These are phyloP conservation scores for Fallopia convolvulus DNA, from an alignment of 148 eudicot genomes.

Conservation along the genomic window DNA sequence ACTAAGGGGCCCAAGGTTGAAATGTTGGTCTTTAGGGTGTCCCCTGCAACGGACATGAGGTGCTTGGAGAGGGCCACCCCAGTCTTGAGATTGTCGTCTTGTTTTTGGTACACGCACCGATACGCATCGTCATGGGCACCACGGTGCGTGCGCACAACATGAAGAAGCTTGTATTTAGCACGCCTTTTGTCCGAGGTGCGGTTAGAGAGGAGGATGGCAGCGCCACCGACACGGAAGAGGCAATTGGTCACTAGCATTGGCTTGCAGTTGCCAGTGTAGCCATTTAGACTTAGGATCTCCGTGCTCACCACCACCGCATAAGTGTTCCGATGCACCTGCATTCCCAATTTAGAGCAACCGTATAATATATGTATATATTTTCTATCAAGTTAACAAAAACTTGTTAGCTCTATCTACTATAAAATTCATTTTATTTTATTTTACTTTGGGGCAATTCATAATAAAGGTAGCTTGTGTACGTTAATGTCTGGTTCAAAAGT, in stretches of 20 bases:
- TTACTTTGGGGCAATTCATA: too few relatives aligned
- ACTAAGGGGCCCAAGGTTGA: conserved; percentile 11
- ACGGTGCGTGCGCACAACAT: conserved; percentile 1
- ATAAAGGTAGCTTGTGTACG: too few relatives aligned
- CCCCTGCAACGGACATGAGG: conserved; percentile 9
- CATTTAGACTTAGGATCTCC: conserved; percentile 2
- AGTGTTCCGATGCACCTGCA: conserved; percentile 7
- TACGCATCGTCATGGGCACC: conserved; percentile 9
- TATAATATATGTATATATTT: too few relatives aligned
- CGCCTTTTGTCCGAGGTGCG: neutral
- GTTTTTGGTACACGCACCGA: conserved; percentile 10
- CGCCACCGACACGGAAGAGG: conserved; percentile 9
- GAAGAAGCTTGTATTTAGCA: conserved; percentile 8
- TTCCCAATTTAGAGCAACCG: too few relatives aligned
- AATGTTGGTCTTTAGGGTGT: conserved; percentile 7
- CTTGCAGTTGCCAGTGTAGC: conserved; percentile 1
- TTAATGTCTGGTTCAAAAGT: too few relatives aligned
- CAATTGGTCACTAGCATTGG: conserved; percentile 9
- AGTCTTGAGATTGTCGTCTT: neutral
- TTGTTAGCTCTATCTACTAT: too few relatives aligned
- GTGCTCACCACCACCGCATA: conserved; percentile 11
- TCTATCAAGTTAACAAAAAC: too few relatives aligned
- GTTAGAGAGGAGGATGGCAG: neutral
- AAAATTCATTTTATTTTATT: too few relatives aligned
- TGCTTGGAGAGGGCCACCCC: conserved; percentile 8